These are phyloP conservation scores for Stephania yunnanensis DNA, from an alignment of 164 flowering plant genomes.

Conservation along the genomic window DNA sequence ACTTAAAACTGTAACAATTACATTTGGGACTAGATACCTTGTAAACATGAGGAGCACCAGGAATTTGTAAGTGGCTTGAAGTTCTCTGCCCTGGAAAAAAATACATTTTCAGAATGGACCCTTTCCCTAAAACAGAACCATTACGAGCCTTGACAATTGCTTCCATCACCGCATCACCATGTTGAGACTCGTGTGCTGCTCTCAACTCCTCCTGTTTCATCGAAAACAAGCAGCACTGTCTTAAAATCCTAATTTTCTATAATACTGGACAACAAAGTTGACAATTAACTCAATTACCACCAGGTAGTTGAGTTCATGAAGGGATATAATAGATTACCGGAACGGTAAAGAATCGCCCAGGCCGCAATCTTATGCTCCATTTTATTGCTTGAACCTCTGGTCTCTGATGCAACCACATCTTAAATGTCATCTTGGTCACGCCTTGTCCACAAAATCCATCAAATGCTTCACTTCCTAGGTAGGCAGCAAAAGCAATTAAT, in stretches of 20 bases:
- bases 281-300: neutral
- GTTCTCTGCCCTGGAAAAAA: constrained; percentile 96
- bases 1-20: too few species aligned
- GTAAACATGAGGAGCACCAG: constrained; percentile 91
- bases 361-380: constrained; percentile 89
- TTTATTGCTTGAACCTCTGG: constrained; percentile 97
- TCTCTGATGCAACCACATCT: constrained; percentile 81
- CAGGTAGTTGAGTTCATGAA: constrained; percentile 6
- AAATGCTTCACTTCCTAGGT: constrained; percentile 91
- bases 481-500: constrained; percentile 91
- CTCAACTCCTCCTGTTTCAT: constrained; percentile 68
- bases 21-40: constrained; percentile 40
- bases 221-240: constrained; percentile 11
- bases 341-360: constrained; percentile 80
- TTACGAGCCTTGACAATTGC: constrained; percentile 72
- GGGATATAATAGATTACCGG: constrained; percentile 54
- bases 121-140: constrained; percentile 92
- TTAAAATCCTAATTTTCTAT: neutral
- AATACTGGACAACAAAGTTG: neutral
- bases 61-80: constrained; percentile 77
- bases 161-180: constrained; percentile 97
- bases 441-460: constrained; percentile 95
- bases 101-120: constrained; percentile 90
- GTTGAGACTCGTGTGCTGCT: constrained; percentile 73
- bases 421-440: constrained; percentile 63